A percentile compares a stretch with the other conserved stretches of the same genome.
These are phyloP conservation scores for Kluyveromyces sp. DNA, from an alignment of 1,139 yeast species.

Conservation along the genomic window DNA sequence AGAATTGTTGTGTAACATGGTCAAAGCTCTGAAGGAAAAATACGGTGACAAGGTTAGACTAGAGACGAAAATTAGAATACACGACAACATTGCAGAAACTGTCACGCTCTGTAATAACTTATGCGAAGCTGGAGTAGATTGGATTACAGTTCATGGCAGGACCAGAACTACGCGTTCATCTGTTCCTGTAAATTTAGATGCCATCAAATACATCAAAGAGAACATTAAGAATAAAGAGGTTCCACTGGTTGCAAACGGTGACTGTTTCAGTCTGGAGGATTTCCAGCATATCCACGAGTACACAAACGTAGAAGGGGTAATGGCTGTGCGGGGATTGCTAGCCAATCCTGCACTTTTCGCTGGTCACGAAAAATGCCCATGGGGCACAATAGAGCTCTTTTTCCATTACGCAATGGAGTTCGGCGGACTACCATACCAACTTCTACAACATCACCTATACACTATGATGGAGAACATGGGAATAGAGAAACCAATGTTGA, in stretches of 20 bases:
- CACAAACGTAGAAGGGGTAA: conserved; percentile 85
- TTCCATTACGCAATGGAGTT: conserved; percentile 71
- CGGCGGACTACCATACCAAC: conserved; percentile 69
- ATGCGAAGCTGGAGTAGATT: conserved; percentile 86
- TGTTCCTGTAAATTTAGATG: conserved; percentile 74
- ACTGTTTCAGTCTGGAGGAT: conserved; percentile 66
- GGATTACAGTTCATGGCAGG: conserved; percentile 90
- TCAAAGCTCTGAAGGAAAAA: conserved; percentile 64
- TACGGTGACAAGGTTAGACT: conserved; percentile 65
- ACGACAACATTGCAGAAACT: conserved; percentile 65
- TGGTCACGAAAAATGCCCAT: conserved; percentile 67
- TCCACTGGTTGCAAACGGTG: conserved; percentile 95
- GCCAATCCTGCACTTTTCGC: conserved; percentile 83
- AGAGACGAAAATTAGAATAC: conserved; percentile 89
- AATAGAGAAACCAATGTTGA: conserved; percentile 46
- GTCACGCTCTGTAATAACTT: conserved; percentile 62
- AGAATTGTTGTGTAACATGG: conserved; percentile 76
- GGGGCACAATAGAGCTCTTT: conserved; percentile 82
- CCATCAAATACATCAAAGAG: conserved; percentile 59
- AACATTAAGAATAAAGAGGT: conserved; percentile 39
- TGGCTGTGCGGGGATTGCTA: conserved; percentile 89
- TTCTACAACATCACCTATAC: conserved; percentile 79
- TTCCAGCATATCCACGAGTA: conserved; percentile 48
- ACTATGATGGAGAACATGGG: conserved; percentile 66
- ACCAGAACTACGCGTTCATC: conserved; percentile 79